Conservation (phyloP, 805 yeast species). For the Groenewaldozyma salmanticensis region DNA sequence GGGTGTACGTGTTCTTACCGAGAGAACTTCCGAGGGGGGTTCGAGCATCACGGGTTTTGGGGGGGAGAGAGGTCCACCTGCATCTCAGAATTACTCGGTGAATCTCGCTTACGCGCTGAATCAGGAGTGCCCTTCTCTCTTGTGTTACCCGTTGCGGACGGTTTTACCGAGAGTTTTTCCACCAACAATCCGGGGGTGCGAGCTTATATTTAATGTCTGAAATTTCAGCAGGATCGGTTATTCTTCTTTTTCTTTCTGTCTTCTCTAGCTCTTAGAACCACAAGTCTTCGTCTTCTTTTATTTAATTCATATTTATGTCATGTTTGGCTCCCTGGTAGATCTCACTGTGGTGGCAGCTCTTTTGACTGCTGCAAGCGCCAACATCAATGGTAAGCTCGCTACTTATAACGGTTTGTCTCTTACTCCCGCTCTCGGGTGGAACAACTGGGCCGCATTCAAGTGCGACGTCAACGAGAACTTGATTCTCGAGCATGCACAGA, state of each 20-base stretch:
- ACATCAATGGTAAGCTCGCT: slow-evolving; percentile 5
- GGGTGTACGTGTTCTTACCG: too few relatives aligned
- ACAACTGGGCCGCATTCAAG: slow-evolving; percentile 25
- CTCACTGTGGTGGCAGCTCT: slow-evolving; percentile 1
- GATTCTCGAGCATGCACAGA: slow-evolving; percentile 19
- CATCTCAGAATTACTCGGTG: too few relatives aligned
- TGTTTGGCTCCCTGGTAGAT: background rate
- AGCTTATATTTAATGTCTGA: too few relatives aligned
- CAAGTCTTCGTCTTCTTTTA: background rate
- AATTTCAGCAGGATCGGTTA: too few relatives aligned
- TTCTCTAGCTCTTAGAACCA: background rate
- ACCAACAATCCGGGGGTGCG: too few relatives aligned
- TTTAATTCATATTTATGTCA: too few relatives aligned
- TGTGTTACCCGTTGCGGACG: too few relatives aligned
- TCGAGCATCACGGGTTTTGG: too few relatives aligned
- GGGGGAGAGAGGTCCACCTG: too few relatives aligned
- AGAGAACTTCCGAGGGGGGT: too few relatives aligned
- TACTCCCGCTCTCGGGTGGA: slow-evolving; percentile 26
- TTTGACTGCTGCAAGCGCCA: slow-evolving; percentile 4
- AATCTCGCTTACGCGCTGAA: too few relatives aligned
- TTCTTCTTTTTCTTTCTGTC: background rate
- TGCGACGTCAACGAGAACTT: slow-evolving; percentile 23
- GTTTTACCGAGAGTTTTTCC: background rate
- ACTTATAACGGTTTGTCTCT: slow-evolving; percentile 9
- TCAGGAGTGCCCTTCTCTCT: too few relatives aligned